phyloP scores from a whole-genome alignment of 1,284 basidiomycete genomes.

The Ceratobasidium sp. region DNA sequence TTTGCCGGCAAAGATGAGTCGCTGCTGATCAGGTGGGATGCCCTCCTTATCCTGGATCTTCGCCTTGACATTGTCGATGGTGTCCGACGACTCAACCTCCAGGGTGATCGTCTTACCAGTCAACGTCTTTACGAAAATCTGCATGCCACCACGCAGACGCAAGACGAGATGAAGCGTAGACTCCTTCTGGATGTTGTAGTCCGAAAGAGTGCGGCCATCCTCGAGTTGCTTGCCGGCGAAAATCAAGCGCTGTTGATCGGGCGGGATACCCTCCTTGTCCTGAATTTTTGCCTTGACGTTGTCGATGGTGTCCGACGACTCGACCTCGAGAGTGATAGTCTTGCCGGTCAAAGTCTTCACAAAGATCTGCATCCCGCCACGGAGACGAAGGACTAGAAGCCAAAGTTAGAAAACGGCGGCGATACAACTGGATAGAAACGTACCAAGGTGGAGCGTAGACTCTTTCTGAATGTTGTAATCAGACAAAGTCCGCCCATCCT shows the following conservation, averaged over 20 bases:
- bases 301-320: too few relatives aligned
- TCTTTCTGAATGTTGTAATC: slow-evolving; percentile 98
- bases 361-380: slow-evolving; percentile 63
- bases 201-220: slow-evolving; percentile 57
- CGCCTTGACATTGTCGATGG: too few relatives aligned
- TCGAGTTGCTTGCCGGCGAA: too few relatives aligned
- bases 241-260: too few relatives aligned
- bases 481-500: slow-evolving; percentile 89
- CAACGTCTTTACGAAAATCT: too few relatives aligned
- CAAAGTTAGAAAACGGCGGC: slow-evolving; percentile 30
- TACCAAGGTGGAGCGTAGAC: slow-evolving; percentile 90
- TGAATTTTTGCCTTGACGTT: too few relatives aligned
- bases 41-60: too few relatives aligned
- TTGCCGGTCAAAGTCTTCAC: slow-evolving; percentile 64
- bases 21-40: too few relatives aligned
- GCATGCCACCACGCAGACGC: slow-evolving; percentile 38
- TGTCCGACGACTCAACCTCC: too few relatives aligned
- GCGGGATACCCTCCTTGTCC: too few relatives aligned
- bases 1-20: too few relatives aligned
- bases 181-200: slow-evolving; percentile 62
- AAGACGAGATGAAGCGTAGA: slow-evolving; percentile 67
- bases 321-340: slow-evolving; percentile 22
- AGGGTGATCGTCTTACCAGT: too few relatives aligned
- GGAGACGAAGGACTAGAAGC: slow-evolving; percentile 50
- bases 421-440: background rate